Percentiles rank a stretch among this genome's conserved stretches.
Evolutionary conservation across 129 eudicot species (phyloP).

Genomic region (Helianthus tuberosus): DNA sequence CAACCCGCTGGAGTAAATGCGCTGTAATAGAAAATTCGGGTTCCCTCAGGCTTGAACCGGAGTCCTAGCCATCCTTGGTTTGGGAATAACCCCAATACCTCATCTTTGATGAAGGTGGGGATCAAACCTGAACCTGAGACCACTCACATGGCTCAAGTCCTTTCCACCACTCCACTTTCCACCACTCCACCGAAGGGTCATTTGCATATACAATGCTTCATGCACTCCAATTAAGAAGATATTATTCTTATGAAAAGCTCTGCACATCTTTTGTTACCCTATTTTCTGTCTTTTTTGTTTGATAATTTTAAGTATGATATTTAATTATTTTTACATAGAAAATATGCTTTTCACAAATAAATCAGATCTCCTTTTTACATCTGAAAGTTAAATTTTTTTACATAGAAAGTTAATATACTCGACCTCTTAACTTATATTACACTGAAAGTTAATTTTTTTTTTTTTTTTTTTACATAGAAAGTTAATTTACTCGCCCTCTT

Average conservation of each 20-base stretch:
- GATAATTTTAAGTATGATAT: not conserved
- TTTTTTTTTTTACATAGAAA: not conserved
- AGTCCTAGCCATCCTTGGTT: no score
- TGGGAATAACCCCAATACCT: no score
- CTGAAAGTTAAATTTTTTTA: no score
- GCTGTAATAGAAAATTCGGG: no score
- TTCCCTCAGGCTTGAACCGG: no score
- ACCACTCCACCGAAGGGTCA: no score
- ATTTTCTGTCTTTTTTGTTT: not conserved
- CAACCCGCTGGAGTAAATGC: no score
- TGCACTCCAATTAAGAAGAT: slow-evolving; percentile 27
- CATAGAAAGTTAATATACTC: not conserved
- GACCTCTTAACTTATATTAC: not conserved
- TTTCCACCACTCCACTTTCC: no score
- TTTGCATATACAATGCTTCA: not conserved
- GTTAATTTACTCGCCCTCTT: not conserved
- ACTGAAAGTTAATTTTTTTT: no score
- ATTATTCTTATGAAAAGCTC: slow-evolving; percentile 25
- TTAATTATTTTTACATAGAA: not conserved
- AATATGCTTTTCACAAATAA: not conserved
- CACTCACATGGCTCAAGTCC: no score
- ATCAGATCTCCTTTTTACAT: not conserved
- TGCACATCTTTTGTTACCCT: slow-evolving; percentile 19
- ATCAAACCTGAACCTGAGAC: no score
- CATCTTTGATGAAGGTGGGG: no score